A percentile compares a stretch with the other conserved stretches of the same genome.
Conservation (phyloP, 1,284 basidiomycete species). For the Cryptococcus hybrid region DNA sequence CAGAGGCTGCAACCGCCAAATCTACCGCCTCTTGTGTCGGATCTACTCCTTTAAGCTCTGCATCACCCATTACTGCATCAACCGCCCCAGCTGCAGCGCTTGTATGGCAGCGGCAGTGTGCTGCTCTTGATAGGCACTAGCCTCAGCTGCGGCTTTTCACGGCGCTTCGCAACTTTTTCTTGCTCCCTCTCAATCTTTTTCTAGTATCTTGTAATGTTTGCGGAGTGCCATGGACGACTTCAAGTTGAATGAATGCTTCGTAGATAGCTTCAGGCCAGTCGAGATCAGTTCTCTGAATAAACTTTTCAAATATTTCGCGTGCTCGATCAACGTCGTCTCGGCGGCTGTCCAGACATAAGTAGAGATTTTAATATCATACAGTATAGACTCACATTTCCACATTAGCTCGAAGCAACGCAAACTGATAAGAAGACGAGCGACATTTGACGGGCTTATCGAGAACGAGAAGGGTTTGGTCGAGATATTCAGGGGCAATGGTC, state of each 20-base stretch:
- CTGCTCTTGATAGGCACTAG: conserved; percentile 11
- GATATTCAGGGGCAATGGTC: conserved; percentile 19
- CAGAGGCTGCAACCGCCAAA: neutral
- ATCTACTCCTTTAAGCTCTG: neutral
- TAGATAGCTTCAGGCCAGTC: conserved; percentile 93
- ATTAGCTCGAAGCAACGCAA: conserved; percentile 23
- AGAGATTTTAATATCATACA: neutral
- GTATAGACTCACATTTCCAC: conserved; percentile 44
- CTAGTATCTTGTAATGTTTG: conserved; percentile 66
- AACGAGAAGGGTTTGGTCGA: conserved; percentile 24
- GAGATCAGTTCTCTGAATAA: conserved; percentile 59
- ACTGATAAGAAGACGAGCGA: conserved; percentile 41
- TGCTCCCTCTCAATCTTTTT: conserved; percentile 65
- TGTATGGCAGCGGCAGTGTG: conserved; percentile 37
- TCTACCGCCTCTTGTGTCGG: neutral
- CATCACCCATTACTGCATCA: conserved; percentile 4
- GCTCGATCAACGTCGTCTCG: conserved; percentile 61
- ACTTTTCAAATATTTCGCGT: conserved; percentile 63
- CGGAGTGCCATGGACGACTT: conserved; percentile 74
- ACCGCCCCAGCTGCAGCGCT: conserved; percentile 62
- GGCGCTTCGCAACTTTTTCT: conserved; percentile 60
- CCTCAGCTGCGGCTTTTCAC: conserved; percentile 58
- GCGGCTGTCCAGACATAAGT: conserved; percentile 51
- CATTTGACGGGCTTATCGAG: conserved; percentile 28
- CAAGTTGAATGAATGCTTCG: conserved; percentile 83